Evolutionary conservation across 768 basidiomycete genomes (phyloP), one percentile per base, ranked within the genome.

Genomic region (Pleurotus tuber-regium): DNA sequence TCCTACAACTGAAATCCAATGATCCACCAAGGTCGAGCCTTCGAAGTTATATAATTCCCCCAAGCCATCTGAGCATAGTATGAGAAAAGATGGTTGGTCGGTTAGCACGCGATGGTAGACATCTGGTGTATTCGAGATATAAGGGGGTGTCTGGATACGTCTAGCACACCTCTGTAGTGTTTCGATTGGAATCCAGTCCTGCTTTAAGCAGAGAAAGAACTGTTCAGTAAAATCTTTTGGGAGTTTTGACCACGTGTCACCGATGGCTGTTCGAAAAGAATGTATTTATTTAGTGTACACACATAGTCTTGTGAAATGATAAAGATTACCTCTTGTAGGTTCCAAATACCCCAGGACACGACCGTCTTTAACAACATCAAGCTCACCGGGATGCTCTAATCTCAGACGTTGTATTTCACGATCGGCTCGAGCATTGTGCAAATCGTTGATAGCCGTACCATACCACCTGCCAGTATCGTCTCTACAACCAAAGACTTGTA

Each of bases 321-420:
- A 43, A 53, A 9, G 35, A 67, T 57, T 54, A 83, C 81, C 77
- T 69, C 83, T 70, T 33, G 79, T 81, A 30, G 80, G 80, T 12
- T 80, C 78, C 19, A 83, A 69, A 53, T 74, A 78, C 40, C 81
- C 83, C 28, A 83, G 69, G 44, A 83, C 69, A 19, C 82, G 71
- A 50, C 61, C 65, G 48, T 77, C 68, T 54, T 68, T 55, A 50
- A 79, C 59, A 18, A 67, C 74, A 30, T 75, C 71, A n/a, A 63
- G 53, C 57, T 84, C 81, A 21, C 66, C 72, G 24, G 79, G 75
- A 55, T 83, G 81, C 54, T 81, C 80, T 23, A 51, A 55, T 35
- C 59, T 58, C 39, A 84, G 63, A n/a, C 81, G 74, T 33, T 64
- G 65, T 1, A 73, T 65, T 61, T 83, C 81, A 12, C 59, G 51